Evolutionary conservation across 2,329 filamentous ascomycete species (phyloP), one percentile per base, ranked within the genome.

Genomic region (Penicillium decumbens): DNA sequence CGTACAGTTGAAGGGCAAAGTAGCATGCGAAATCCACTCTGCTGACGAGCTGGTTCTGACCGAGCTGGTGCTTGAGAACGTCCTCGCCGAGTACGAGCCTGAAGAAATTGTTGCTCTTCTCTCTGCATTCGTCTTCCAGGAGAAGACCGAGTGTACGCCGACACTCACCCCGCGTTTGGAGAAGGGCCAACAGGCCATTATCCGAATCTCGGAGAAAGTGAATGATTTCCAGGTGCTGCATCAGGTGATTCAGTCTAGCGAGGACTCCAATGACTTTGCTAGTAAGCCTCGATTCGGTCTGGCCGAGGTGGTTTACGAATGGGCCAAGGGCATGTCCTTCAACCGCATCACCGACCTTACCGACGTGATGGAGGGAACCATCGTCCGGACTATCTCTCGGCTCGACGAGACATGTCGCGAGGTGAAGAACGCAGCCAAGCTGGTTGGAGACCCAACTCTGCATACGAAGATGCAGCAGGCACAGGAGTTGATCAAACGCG

Each of bases 241-340:
- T 64, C 93, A 98, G 72, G 92, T 98, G 27, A 92, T 97, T 50
- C 82, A 95, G 50, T 88, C 88, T 0, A 80, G 86, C 1, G 92
- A 97, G 47, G 92, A 96, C 66, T 87, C 85, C 50, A 95, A 95
- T 63, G 92, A 97, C 70, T 96, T 96, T 65, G 87, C 88, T 30
- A 89, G 84, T 51, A 80, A 85, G 47, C 89, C 91, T 1, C 81
- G 92, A 8, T 98, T 98, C 66, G 93, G 92, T 1, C 80, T 98
- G 48, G 90, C 95, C 67, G 93, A 98, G 71, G 93, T 98, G 0
- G 95, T 98, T 29, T 96, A 97, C 68, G 93, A 98, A 71, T 98
- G 93, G 93, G 93, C 93, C 8, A 79, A 89, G 43, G 93, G 93
- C 24, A 97, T 97, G 89, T 92, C 88, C 45, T 98, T 98, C 78